A percentile compares a stretch with the other conserved stretches of the same genome.
These are phyloP conservation scores for Suhomyces prunicola DNA, from an alignment of 805 yeast species.

Conservation along the genomic window DNA sequence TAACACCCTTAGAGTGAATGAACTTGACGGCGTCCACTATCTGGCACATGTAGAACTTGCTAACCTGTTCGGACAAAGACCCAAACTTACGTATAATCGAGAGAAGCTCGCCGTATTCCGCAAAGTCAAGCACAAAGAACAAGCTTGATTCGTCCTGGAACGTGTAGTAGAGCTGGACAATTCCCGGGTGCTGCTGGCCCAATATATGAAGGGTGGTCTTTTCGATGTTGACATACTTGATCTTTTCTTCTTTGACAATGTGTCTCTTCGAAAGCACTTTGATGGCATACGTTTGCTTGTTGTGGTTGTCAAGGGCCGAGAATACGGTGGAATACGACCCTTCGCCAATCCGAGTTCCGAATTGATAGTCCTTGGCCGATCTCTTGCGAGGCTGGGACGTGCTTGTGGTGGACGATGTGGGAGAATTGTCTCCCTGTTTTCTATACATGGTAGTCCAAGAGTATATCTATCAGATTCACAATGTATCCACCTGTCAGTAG, in stretches of 20 bases:
- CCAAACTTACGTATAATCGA: constrained; percentile 76
- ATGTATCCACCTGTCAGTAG: not conserved
- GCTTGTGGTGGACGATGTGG: constrained; percentile 1
- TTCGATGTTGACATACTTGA: constrained; percentile 93
- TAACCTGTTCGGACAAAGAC: constrained; percentile 67
- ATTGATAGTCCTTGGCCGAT: constrained; percentile 80
- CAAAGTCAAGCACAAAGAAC: constrained; percentile 90
- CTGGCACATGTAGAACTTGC: constrained; percentile 80
- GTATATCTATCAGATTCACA: not conserved
- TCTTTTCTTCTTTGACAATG: constrained; percentile 90
- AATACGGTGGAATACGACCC: constrained; percentile 95
- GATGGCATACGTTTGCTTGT: constrained; percentile 78
- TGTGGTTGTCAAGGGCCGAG: constrained; percentile 75
- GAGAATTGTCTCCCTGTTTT: not conserved
- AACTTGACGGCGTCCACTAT: constrained; percentile 86
- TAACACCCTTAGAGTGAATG: constrained; percentile 85
- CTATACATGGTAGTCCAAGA: not conserved
- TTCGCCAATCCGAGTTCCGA: constrained; percentile 87
- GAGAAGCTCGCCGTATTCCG: constrained; percentile 91
- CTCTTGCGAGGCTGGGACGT: constrained; percentile 24
- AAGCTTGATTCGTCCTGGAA: constrained; percentile 88
- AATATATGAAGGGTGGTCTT: constrained; percentile 83
- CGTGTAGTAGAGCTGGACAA: constrained; percentile 86
- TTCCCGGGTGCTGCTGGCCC: constrained; percentile 89
- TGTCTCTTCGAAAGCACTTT: constrained; percentile 89